phyloP scores from a whole-genome alignment of 768 basidiomycete species.

The Aureoboletus auriporus region DNA sequence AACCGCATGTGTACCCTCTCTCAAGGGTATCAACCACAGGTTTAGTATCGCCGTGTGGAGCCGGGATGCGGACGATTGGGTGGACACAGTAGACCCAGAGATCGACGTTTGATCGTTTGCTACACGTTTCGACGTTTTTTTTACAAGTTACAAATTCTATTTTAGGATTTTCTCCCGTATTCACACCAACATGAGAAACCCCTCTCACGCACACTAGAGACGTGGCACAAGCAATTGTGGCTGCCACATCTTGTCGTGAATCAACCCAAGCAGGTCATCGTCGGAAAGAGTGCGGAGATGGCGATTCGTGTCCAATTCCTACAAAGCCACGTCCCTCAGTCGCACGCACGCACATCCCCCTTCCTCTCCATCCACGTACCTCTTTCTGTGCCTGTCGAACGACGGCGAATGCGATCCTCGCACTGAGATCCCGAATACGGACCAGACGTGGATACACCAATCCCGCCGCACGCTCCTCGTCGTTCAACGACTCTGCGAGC shows the following conservation, averaged over 20 bases:
- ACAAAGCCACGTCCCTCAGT: background rate
- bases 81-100: conserved; percentile 14
- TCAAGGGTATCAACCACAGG: conserved; percentile 88
- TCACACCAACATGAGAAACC: too few species aligned
- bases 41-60: conserved; percentile 74
- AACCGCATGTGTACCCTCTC: conserved; percentile 65
- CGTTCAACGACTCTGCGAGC: conserved; percentile 51
- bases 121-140: too few species aligned
- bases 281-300: conserved; percentile 48
- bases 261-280: conserved; percentile 42
- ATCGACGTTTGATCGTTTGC: conserved; percentile 26
- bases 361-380: conserved; percentile 31
- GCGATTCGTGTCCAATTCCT: conserved; percentile 40
- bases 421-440: conserved; percentile 65
- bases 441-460: conserved; percentile 67
- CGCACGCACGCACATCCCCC: background rate
- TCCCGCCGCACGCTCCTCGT: conserved; percentile 49
- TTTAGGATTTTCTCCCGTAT: background rate
- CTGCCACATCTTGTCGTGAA: conserved; percentile 56
- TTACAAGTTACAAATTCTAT: too few species aligned
- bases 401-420: conserved; percentile 57
- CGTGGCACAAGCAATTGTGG: conserved; percentile 22
- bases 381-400: conserved; percentile 62
- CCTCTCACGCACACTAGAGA: too few species aligned
- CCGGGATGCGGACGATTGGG: conserved; percentile 5